Evolutionary conservation across 768 basidiomycete genomes (phyloP), one percentile per base, ranked within the genome.

Genomic region (Lactifluus rugatus): DNA sequence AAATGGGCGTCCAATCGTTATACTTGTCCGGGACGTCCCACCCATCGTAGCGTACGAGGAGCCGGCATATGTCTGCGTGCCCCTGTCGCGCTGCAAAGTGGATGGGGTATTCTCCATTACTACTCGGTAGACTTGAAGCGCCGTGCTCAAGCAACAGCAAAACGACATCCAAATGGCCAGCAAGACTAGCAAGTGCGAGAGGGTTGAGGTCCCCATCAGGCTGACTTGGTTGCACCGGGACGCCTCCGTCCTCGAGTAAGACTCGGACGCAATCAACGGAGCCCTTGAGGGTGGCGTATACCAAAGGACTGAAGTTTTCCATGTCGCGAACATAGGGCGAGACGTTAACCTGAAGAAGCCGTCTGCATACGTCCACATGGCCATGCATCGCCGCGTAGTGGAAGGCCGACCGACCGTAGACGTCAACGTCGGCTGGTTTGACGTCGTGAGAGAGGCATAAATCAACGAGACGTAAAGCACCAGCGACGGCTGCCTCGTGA

Each of bases 361-460:
- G 83, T 49, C 77, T 80, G 70, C 90, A 93, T 57, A 95, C 81
- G 23, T 69, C 71, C 8, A 83, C 76, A 68, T 94, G 87, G 1
- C 93, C 93, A 67, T 93, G 85, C 84, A 97, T 93, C 21, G 91
- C 87, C 16, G 93, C 92, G 72, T 99, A 99, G 73, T 98, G 95
- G 44, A 99, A 77, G 3, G 94, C 86, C 7, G 90, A 87, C 3
- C 96, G 88, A 31, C 92, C 93, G 71, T 98, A 99, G 1, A 85
- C 83, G 67, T 99, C 96, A 21, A 81, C 74, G 63, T 82, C 87
- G 65, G 84, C 81, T 51, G 83, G 78, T n/a, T 80, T 73, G 2
- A 91, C 81, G 16, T 81, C 80, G 53, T 82, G 82, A 56, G 80
- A 76, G 19, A 97, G 79, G 71, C 93, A 97, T 25, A 94, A 70